Base-by-base conservation (phyloP, 768 basidiomycete species). In the Chiua virens region DNA sequence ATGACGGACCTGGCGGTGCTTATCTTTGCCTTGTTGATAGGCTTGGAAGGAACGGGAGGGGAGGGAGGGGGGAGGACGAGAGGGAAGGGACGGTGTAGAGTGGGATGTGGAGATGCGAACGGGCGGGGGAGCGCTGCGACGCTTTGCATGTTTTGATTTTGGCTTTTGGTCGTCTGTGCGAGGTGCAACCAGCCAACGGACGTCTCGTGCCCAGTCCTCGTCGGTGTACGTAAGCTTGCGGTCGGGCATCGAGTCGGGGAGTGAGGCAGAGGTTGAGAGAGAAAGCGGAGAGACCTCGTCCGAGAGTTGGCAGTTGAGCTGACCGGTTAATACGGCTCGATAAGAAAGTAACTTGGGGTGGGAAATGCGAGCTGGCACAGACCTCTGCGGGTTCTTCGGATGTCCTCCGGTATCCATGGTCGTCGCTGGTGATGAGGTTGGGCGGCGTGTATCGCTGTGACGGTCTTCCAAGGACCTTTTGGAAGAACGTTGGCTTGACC, bases 161-260 rank as follows among this genome's bases (percentile, higher is more conserved):
- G 41, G 30, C 21, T 62, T 68, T 11, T 43, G 45, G 13, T 45
- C 47, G 32, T 47, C 46, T 32, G 57, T 27, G 21, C 68, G 63
- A 35, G 79, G 63, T 45, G 72, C 63, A 27, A 71, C 77, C 27
- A 89, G 79, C 82, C 82, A 86, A 30, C 82, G 76, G 17, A 86
- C 79, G 44, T 88, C 86, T 54, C 77, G 79, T 13, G 82, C 78
- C 87, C 85, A 88, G 56, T 85, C 80, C 46, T 82, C 75, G 59
- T 81, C 78, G 4, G 76, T 77, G 61, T 75, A 75, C 17, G 71
- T 70, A 47, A 64, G 55, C 34, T 71, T 66, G 50, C 64, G 57
- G 42, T 43, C 51, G 1, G 53, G 57, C 63, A 65, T 70, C 50
- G 62, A 56, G 21, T 71, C 71, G 21, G 72, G 67, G 23, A 62